Base-by-base conservation (phyloP, 768 basidiomycete species). In the Crassisporium funariophilum region DNA sequence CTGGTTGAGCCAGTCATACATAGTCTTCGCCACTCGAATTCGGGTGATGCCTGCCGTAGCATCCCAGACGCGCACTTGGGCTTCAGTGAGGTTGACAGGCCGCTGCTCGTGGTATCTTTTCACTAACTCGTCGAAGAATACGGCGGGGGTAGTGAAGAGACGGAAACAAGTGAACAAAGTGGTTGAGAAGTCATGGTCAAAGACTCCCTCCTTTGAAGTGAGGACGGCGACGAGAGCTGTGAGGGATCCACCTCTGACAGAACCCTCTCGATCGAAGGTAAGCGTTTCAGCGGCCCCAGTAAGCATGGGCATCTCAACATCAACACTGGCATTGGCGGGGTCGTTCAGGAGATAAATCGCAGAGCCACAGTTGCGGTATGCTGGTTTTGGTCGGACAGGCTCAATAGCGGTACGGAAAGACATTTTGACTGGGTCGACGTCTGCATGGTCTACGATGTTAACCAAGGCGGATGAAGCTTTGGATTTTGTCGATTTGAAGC, bases 81-180 rank as follows among this genome's bases (percentile, higher is more conserved):
- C 77, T 4, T 59, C 58, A 21, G 78, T 55, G 16, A 71, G 54
- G 20, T 54, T 61, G 7, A 55, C 62, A 24, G 81, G 65, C 29
- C 2, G 12, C 15, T 31, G 40, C 46, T 74, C 71, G 41, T 78
- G 63, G 62, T 79, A 91, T 33, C 86, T 77, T 4, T 59, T 60
- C 19, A 78, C 52, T 7, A 70, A 52, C 12, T 53, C 61, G 9
- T 52, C 61, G 31, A 81, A 64, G 5, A 84, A 65, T 8, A 73
- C 68, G 11, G 33, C 17, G 0, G 86, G 76, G 1, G 72, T 71
- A 13, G 78, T 75, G 70, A 86, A 88, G 52, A 82, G 75, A 23
- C 87, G 82, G 66, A 89, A 91, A 39, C 76, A 82, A 15, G 82
- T 66, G 65, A 86, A 84, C 66, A 91, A 86, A 1, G 78, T 63